Evolutionary conservation across 169 alveolate species (phyloP).

Genomic region (Neospora caninum): DNA sequence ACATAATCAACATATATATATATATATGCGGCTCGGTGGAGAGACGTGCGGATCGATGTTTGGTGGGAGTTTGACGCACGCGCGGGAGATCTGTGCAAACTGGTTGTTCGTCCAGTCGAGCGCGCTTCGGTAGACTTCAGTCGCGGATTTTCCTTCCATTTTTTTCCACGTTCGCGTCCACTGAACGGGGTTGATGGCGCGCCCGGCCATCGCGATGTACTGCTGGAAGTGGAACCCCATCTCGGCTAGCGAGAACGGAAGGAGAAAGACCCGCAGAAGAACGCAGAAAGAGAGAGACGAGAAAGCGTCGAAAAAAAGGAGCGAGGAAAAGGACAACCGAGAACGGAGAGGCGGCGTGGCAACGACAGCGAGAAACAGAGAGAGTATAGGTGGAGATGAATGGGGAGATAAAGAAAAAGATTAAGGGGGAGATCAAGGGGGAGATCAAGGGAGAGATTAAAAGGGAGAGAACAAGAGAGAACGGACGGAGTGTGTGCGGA

Average conservation of each 20-base stretch:
- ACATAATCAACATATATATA: too few relatives aligned
- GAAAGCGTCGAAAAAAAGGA: too few relatives aligned
- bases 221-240: slow-evolving; percentile 56
- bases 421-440: background rate
- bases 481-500: background rate
- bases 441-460: background rate
- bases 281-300: too few relatives aligned
- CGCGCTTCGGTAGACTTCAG: background rate
- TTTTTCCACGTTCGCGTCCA: slow-evolving; percentile 42
- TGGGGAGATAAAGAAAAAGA: background rate
- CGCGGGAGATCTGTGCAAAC: slow-evolving; percentile 44
- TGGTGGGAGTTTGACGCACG: background rate
- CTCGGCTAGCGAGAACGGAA: background rate
- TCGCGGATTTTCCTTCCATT: slow-evolving; percentile 3
- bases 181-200: slow-evolving; percentile 55
- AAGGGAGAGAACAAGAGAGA: background rate
- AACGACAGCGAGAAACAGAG: too few relatives aligned
- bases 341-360: background rate
- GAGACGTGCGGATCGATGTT: too few relatives aligned
- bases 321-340: background rate
- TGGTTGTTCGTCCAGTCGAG: slow-evolving; percentile 52
- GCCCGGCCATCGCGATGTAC: slow-evolving; percentile 54
- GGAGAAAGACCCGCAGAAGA: too few relatives aligned
- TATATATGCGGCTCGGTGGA: too few relatives aligned
- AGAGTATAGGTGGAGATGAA: too few relatives aligned